Conservation (phyloP, 139 green algal genomes). For the Micromonas pusilla region DNA sequence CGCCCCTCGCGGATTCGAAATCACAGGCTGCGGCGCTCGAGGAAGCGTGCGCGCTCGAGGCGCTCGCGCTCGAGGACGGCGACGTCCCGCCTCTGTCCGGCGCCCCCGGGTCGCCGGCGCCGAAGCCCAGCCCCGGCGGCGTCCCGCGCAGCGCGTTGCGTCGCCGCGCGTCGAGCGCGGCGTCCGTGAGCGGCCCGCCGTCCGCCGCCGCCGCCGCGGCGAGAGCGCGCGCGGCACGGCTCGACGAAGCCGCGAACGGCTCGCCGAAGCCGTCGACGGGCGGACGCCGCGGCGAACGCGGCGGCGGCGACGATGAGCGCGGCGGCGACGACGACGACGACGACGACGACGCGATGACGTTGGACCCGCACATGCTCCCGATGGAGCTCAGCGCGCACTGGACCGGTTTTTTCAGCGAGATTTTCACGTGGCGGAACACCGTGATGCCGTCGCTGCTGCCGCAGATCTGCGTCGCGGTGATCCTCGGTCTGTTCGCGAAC, state of each 20-base stretch:
- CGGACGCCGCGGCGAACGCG: no score
- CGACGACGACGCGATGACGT: not conserved
- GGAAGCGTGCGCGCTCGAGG: not conserved
- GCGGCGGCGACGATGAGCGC: no score
- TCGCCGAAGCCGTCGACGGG: no score
- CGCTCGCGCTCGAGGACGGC: not conserved
- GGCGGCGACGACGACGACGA: not conserved
- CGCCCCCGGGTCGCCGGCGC: no score
- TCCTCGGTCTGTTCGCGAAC: slow-evolving; percentile 5
- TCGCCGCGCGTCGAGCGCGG: not conserved
- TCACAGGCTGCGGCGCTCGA: not conserved
- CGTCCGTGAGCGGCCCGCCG: not conserved
- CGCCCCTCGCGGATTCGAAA: not conserved
- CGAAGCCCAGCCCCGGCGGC: not conserved
- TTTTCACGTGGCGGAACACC: slow-evolving; percentile 21
- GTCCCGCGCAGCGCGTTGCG: not conserved
- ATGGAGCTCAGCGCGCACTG: not conserved
- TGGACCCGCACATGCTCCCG: not conserved
- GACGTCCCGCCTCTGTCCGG: no score
- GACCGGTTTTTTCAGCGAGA: slow-evolving; percentile 23
- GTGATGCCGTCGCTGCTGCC: not conserved
- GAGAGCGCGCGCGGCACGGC: no score
- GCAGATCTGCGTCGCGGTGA: slow-evolving; percentile 1
- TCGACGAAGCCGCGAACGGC: no score
- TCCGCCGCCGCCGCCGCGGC: no score